phyloP scores from a whole-genome alignment of 1,284 basidiomycete genomes.

The Cutaneotrichosporon sp. region DNA sequence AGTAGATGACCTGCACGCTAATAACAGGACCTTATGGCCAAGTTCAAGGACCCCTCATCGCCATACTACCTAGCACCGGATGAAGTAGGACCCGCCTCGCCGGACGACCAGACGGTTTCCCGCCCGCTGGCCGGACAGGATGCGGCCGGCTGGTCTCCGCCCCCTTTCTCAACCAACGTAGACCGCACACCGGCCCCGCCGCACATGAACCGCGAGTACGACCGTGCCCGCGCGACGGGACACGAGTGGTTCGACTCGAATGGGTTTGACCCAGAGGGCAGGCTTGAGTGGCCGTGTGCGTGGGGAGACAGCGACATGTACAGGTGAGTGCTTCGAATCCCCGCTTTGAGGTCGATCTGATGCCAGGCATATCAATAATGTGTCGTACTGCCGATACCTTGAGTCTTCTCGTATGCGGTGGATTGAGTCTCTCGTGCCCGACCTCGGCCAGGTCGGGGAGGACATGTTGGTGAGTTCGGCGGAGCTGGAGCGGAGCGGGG shows the following conservation, averaged over 20 bases:
- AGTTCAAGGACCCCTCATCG: constrained; percentile 38
- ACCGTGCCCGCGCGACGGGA: constrained; percentile 16
- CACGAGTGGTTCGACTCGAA: constrained; percentile 24
- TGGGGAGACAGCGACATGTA: constrained; percentile 48
- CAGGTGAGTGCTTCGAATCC: constrained; percentile 36
- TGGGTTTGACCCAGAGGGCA: constrained; percentile 33
- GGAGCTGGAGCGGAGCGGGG: too few relatives aligned
- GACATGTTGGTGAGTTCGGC: constrained; percentile 11
- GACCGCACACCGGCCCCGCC: constrained; percentile 8
- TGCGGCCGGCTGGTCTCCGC: constrained; percentile 2
- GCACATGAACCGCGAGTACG: constrained; percentile 10
- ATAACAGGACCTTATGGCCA: constrained; percentile 30
- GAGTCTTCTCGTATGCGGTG: constrained; percentile 41
- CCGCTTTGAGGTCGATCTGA: too few relatives aligned
- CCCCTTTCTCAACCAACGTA: background rate
- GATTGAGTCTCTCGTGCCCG: constrained; percentile 26
- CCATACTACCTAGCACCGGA: constrained; percentile 41
- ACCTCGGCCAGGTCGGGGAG: constrained; percentile 24
- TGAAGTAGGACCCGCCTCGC: constrained; percentile 34
- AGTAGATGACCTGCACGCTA: too few relatives aligned
- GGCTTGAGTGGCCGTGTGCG: constrained; percentile 42
- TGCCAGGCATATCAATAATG: constrained; percentile 46
- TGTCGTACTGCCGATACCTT: constrained; percentile 40
- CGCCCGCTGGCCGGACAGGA: constrained; percentile 16
- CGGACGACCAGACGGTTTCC: constrained; percentile 36